These are phyloP conservation scores for Carex kokanica DNA, from an alignment of 176 grass and related monocot species.

Conservation along the genomic window DNA sequence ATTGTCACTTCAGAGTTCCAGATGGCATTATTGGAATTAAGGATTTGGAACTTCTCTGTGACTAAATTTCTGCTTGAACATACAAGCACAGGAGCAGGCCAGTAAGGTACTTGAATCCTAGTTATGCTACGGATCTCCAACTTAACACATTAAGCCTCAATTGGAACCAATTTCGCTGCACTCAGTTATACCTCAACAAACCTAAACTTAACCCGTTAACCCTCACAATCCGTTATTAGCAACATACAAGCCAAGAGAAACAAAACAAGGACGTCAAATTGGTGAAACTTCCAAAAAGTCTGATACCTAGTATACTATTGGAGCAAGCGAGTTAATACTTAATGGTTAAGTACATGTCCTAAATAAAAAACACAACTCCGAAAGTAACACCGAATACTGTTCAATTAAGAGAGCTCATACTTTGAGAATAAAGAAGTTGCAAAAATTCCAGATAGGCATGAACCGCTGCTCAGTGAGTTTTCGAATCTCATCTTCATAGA, in stretches of 20 bases:
- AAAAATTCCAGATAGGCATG: slow-evolving; percentile 94
- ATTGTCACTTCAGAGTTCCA: background rate
- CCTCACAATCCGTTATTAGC: background rate
- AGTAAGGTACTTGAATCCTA: background rate
- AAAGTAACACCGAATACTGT: background rate
- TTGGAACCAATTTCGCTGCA: background rate
- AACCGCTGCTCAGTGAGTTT: slow-evolving; percentile 94
- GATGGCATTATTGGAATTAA: background rate
- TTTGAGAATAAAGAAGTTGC: slow-evolving; percentile 99
- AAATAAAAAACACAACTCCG: background rate
- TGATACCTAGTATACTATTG: slow-evolving; percentile 10
- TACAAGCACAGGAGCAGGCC: background rate
- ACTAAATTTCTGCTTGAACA: slow-evolving; percentile 2
- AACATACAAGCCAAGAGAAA: slow-evolving; percentile 21
- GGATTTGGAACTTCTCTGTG: background rate
- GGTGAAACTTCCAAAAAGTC: slow-evolving; percentile 4
- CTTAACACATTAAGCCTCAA: background rate
- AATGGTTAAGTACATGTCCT: slow-evolving; percentile 9
- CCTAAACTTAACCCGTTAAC: background rate
- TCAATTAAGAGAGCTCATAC: slow-evolving; percentile 29
- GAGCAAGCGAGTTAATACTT: slow-evolving; percentile 27
- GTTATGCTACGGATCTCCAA: background rate
- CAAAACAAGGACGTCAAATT: slow-evolving; percentile 14
- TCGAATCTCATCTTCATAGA: slow-evolving; percentile 94
- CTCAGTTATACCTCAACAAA: background rate